These are phyloP conservation scores for Penicillium verhagenii DNA, from an alignment of 495 filamentous ascomycete species.

Conservation along the genomic window DNA sequence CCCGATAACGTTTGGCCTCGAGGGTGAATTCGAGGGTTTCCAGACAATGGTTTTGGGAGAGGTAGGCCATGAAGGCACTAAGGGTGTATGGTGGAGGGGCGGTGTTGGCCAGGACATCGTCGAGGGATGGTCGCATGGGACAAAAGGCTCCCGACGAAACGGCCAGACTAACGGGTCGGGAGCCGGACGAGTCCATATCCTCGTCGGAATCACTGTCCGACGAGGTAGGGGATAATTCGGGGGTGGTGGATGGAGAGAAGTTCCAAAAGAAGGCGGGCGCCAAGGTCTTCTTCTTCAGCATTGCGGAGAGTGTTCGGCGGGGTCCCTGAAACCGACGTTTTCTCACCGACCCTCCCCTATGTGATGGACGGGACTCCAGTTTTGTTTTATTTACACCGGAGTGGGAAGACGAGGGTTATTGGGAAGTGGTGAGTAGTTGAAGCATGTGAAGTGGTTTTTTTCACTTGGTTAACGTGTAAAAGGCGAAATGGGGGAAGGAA, in stretches of 20 bases:
- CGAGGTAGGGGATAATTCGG: conserved; percentile 45
- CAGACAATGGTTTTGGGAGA: conserved; percentile 96
- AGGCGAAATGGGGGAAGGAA: neutral
- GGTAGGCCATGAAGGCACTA: conserved; percentile 91
- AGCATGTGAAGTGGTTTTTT: neutral
- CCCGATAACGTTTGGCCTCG: conserved; percentile 87
- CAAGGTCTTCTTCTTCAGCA: conserved; percentile 49
- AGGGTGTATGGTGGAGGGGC: conserved; percentile 91
- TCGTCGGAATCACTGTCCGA: conserved; percentile 58
- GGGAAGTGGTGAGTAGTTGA: neutral
- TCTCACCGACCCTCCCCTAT: conserved; percentile 27
- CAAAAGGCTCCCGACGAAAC: conserved; percentile 63
- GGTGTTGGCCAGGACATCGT: conserved; percentile 83
- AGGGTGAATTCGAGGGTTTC: conserved; percentile 97
- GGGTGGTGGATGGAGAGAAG: conserved; percentile 39
- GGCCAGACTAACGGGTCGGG: conserved; percentile 61
- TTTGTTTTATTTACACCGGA: conserved; percentile 19
- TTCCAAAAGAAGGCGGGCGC: conserved; percentile 46
- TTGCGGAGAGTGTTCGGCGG: conserved; percentile 42
- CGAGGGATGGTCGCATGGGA: conserved; percentile 74
- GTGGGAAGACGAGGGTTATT: conserved; percentile 16
- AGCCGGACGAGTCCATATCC: conserved; percentile 50
- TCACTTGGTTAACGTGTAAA: neutral
- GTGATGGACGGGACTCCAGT: conserved; percentile 23
- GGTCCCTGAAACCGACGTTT: conserved; percentile 25